Percentiles rank a stretch among this genome's conserved stretches.
Evolutionary conservation across 2,329 filamentous ascomycete species (phyloP).

Genomic region (Aspergillus sp.): DNA sequence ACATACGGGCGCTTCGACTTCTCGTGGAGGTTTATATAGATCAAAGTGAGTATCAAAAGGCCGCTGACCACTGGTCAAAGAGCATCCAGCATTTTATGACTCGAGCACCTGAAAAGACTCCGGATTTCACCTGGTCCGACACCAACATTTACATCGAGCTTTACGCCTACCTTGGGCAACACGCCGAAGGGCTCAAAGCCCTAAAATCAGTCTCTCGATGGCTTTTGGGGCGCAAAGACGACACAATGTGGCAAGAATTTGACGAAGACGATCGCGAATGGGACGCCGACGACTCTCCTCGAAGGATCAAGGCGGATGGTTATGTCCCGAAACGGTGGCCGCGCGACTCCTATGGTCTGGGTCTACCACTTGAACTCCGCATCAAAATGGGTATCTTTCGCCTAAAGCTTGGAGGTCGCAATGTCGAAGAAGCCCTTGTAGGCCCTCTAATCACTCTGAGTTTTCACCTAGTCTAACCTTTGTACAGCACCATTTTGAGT

Average conservation of each 20-base stretch:
- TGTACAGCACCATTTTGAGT: constrained; percentile 66
- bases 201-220: constrained; percentile 77
- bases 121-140: constrained; percentile 73
- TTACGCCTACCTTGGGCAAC: constrained; percentile 67
- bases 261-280: constrained; percentile 84
- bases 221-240: constrained; percentile 75
- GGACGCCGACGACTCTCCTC: constrained; percentile 71
- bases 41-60: constrained; percentile 53
- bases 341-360: constrained; percentile 67
- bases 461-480: constrained; percentile 7
- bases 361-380: constrained; percentile 79
- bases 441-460: constrained; percentile 29
- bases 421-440: constrained; percentile 74
- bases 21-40: constrained; percentile 63
- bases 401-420: constrained; percentile 67
- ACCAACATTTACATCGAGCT: constrained; percentile 85
- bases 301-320: constrained; percentile 65
- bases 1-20: constrained; percentile 58
- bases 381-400: constrained; percentile 83
- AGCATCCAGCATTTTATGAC: constrained; percentile 56
- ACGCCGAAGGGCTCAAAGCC: constrained; percentile 68
- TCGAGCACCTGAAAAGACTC: constrained; percentile 48
- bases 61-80: constrained; percentile 56
- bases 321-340: constrained; percentile 63
- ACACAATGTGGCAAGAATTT: constrained; percentile 76